These are phyloP conservation scores for Chytriomyces hyalinus DNA, from an alignment of 192 early-diverging fungal species.

Conservation along the genomic window DNA sequence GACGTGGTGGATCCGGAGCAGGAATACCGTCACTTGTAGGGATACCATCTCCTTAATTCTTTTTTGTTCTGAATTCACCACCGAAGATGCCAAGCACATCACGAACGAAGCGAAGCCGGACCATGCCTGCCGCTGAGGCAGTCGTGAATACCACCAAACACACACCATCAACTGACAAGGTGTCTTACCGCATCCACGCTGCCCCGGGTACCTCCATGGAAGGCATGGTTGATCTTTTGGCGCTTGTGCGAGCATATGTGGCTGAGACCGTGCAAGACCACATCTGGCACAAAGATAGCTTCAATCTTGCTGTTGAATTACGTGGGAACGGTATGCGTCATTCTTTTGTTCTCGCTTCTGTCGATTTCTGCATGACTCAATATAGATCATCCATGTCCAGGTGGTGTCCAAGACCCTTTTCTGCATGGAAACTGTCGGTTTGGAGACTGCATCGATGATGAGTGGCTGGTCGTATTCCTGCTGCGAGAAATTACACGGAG, in stretches of 20 bases:
- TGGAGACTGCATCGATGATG: constrained; percentile 91
- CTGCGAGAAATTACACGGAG: constrained; percentile 68
- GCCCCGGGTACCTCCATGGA: neutral
- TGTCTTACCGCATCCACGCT: neutral
- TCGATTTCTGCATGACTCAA: neutral
- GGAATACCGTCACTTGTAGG: no score
- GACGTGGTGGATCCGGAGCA: no score
- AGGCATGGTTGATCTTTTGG: neutral
- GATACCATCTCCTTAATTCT: no score
- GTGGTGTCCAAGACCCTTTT: constrained; percentile 5
- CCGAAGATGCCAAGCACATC: no score
- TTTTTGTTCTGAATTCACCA: no score
- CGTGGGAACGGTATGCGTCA: constrained; percentile 1
- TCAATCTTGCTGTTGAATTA: constrained; percentile 51
- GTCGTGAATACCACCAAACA: no score
- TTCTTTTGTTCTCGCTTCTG: neutral
- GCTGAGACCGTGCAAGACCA: constrained; percentile 39
- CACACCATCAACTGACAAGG: no score
- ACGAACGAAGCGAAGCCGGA: no score
- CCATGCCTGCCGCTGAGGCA: no score
- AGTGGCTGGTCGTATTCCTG: constrained; percentile 90
- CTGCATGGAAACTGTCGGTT: constrained; percentile 62
- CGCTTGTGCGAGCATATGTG: neutral
- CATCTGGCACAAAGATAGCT: constrained; percentile 79
- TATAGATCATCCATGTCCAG: neutral